phyloP scores from a whole-genome alignment of 495 filamentous ascomycete species.

The Neurospora tetrasperma region DNA sequence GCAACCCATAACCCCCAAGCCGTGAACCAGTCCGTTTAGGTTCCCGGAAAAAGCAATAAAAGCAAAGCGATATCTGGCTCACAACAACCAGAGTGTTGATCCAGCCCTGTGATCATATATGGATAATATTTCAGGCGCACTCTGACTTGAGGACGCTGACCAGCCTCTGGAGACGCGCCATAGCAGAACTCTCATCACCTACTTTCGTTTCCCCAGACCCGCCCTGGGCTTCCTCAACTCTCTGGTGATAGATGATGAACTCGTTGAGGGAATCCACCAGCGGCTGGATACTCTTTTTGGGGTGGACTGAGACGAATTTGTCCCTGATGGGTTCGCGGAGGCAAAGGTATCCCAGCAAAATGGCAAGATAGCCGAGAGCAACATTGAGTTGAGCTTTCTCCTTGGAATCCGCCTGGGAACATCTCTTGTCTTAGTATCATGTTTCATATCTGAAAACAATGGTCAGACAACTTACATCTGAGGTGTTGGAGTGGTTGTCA shows the following conservation, averaged over 20 bases:
- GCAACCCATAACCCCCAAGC: background rate
- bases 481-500: slow-evolving; percentile 38
- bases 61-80: background rate
- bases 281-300: slow-evolving; percentile 47
- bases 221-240: slow-evolving; percentile 52
- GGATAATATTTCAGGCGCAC: background rate
- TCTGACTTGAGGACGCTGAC: slow-evolving; percentile 22
- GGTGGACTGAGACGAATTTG: slow-evolving; percentile 42
- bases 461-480: slow-evolving; percentile 35
- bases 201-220: slow-evolving; percentile 37
- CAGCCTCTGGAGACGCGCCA: slow-evolving; percentile 46
- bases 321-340: slow-evolving; percentile 43
- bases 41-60: background rate
- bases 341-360: slow-evolving; percentile 73
- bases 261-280: slow-evolving; percentile 75
- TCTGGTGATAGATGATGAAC: slow-evolving; percentile 68
- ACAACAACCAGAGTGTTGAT: background rate
- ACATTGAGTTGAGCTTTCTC: slow-evolving; percentile 80
- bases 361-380: slow-evolving; percentile 79
- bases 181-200: slow-evolving; percentile 38
- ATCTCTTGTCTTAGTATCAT: slow-evolving; percentile 7
- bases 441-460: slow-evolving; percentile 32
- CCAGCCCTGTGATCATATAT: background rate
- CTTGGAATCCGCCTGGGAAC: slow-evolving; percentile 64
- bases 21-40: background rate